phyloP scores from a whole-genome alignment of 495 filamentous ascomycete genomes.

The Glonium stellatum region DNA sequence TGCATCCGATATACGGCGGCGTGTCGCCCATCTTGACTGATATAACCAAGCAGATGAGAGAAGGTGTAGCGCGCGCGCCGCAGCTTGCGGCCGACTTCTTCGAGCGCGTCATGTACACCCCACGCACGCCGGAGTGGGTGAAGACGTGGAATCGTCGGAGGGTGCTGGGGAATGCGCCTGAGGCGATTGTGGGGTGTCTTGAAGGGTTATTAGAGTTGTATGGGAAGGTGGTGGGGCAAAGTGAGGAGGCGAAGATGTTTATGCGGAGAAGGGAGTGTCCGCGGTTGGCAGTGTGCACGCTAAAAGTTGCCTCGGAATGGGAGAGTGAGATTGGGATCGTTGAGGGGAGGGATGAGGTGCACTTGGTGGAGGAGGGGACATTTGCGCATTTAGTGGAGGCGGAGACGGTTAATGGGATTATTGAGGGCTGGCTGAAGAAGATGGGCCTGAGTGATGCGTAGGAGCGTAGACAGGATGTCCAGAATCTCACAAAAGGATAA shows the following conservation, averaged over 20 bases:
- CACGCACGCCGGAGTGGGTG: constrained; percentile 12
- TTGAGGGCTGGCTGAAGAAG: constrained; percentile 18
- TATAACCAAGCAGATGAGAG: constrained; percentile 5
- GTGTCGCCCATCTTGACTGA: not conserved
- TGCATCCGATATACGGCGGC: constrained; percentile 17
- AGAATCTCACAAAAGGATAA: too few species aligned
- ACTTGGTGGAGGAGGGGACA: constrained; percentile 5
- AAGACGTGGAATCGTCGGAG: constrained; percentile 16
- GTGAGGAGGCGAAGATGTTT: constrained; percentile 8
- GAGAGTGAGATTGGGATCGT: constrained; percentile 12
- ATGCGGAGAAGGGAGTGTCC: constrained; percentile 13
- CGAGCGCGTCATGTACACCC: constrained; percentile 8
- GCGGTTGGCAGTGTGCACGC: constrained; percentile 9
- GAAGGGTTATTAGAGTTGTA: constrained; percentile 6
- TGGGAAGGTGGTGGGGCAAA: constrained; percentile 12
- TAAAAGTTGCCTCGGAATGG: constrained; percentile 1
- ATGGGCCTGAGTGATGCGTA: too few species aligned
- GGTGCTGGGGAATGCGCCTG: constrained; percentile 3
- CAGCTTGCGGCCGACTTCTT: constrained; percentile 3
- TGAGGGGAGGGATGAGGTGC: constrained; percentile 10
- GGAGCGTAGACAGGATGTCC: too few species aligned
- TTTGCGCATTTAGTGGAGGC: constrained; percentile 18
- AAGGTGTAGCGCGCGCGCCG: not conserved
- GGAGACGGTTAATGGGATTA: constrained; percentile 9
- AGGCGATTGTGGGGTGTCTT: constrained; percentile 6